phyloP scores from a whole-genome alignment of 202 grass and related monocot genomes.

The Zoysia matrella region DNA sequence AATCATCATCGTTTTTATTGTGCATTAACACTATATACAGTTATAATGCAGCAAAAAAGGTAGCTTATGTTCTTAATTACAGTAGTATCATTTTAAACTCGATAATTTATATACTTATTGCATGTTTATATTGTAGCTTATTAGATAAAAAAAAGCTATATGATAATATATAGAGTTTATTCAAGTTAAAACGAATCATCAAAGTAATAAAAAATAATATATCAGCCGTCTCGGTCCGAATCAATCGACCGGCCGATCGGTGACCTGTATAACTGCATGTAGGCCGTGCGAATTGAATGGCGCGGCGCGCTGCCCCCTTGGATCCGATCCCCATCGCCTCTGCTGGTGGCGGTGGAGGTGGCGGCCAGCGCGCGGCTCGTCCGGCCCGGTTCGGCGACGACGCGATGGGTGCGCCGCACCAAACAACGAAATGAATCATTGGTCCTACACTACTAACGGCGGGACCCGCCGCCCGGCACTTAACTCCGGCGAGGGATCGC shows the following conservation, averaged over 20 bases:
- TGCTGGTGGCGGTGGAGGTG: neutral
- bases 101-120: no score
- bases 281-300: slow-evolving; percentile 26
- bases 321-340: neutral
- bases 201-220: no score
- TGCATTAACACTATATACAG: no score
- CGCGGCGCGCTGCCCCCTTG: slow-evolving; percentile 20
- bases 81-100: no score
- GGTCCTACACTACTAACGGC: neutral
- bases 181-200: no score
- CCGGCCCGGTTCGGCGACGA: neutral
- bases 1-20: no score
- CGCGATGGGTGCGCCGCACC: slow-evolving; percentile 40
- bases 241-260: neutral
- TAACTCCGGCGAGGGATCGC: neutral
- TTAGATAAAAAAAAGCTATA: no score
- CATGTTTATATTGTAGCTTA: no score
- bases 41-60: no score
- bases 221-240: no score
- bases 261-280: neutral
- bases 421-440: neutral
- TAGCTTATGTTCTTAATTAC: no score
- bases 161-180: no score
- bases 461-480: neutral
- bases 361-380: neutral